phyloP scores from a whole-genome alignment of 2,329 filamentous ascomycete species.

The Fusarium bulbicola region DNA sequence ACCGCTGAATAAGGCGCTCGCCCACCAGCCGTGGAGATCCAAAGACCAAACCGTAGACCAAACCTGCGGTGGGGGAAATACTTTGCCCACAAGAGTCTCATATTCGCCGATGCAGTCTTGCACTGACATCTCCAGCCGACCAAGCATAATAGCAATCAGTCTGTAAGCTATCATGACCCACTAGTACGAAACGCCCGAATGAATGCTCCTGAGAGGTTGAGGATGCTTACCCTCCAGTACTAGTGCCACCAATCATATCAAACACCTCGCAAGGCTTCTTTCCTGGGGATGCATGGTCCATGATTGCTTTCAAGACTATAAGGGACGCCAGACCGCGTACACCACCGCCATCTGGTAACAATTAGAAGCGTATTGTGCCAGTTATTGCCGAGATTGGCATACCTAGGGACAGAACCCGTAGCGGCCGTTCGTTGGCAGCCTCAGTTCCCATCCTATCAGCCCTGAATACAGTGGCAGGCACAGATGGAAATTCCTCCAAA shows the following conservation, averaged over 20 bases:
- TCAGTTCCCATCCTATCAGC: not conserved
- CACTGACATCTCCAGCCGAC: not conserved
- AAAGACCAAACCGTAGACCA: too few relatives aligned
- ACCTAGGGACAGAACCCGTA: not conserved
- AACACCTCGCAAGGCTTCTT: not conserved
- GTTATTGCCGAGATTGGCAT: too few relatives aligned
- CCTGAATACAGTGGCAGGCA: accelerated
- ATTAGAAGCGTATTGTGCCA: too few relatives aligned
- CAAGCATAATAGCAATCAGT: not conserved
- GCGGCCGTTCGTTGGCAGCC: accelerated
- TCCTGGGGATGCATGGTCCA: not conserved
- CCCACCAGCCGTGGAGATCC: too few relatives aligned
- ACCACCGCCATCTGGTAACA: not conserved
- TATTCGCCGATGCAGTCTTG: not conserved
- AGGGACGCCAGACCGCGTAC: not conserved
- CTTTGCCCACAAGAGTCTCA: accelerated
- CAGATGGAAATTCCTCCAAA: not conserved
- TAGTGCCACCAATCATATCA: not conserved
- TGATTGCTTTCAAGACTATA: accelerated
- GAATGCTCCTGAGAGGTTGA: not conserved
- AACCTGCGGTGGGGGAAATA: too few relatives aligned
- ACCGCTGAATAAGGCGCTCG: too few relatives aligned
- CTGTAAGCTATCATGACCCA: accelerated
- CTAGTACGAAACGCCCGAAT: too few relatives aligned
- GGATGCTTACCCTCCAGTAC: not conserved